Evolutionary conservation across 257 asterid species (phyloP), one percentile per base, ranked within the genome.

Genomic region (Oldenlandia corymbosa): DNA sequence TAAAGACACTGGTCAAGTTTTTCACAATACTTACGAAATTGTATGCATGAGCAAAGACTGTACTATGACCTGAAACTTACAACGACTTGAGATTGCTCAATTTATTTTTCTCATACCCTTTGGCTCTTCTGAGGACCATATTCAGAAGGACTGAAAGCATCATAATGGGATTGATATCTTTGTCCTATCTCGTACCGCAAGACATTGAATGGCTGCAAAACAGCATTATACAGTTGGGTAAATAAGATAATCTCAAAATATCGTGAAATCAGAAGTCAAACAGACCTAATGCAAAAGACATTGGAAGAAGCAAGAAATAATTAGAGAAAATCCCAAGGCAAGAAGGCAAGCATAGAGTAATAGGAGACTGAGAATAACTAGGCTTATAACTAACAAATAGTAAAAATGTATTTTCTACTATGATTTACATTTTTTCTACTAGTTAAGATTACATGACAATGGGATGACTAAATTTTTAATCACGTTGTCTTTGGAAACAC

Each of bases 121-220:
- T 85, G 97, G 85, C 95, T 92, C 83, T 78, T 84, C 76, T 87
- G 97, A 11, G 97, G 96, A 51, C 97, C 99, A 28, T 89, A 92
- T 74, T 89, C 96, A 71, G 87, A 82, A 73, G 97, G 95, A 75
- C 77, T 81, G 76, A 89, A 87, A 39, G 99, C 92, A 76, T 92
- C 99, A 62, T 83, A 92, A 74, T 92, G 99, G 49, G 97, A 82
- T 52, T 77, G 84, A 69, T 89, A 92, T 63, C 90, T 80, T 80
- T 92, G 97, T 23, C 96, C 97, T 66, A 85, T 80, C 88, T 84
- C 94, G 45, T 92, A 92, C 16, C 96, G 88, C 75, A 92, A 72
- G 67, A 92, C 81, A 75, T 92, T 92, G 81, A 87, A 92, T 58
- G 90, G 77, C 99, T 92, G 93, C 73, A 85, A n/a, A n/a, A 83